phyloP scores from a whole-genome alignment of 2,329 filamentous ascomycete species.

The Pyricularia sp. region DNA sequence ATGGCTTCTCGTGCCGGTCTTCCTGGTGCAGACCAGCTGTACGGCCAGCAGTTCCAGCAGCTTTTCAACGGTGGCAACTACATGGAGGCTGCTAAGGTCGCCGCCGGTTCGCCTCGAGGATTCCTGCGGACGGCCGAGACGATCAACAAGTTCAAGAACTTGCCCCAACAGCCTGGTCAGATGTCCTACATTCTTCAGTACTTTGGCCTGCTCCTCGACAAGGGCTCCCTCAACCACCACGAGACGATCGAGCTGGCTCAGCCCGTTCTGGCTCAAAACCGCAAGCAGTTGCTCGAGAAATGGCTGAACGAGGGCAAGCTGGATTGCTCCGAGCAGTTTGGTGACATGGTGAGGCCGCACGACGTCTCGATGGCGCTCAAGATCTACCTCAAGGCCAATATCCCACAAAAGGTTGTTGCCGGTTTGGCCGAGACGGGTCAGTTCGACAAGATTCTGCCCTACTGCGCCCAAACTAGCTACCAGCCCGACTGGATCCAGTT shows the following conservation, averaged over 20 bases:
- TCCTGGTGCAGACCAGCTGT: conserved; percentile 88
- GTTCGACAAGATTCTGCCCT: conserved; percentile 93
- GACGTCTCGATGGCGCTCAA: conserved; percentile 79
- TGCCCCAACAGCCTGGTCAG: conserved; percentile 71
- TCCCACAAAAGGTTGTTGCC: conserved; percentile 88
- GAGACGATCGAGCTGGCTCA: conserved; percentile 91
- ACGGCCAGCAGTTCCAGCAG: conserved; percentile 86
- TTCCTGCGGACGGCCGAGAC: conserved; percentile 92
- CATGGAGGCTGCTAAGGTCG: conserved; percentile 85
- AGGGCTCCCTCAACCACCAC: conserved; percentile 84
- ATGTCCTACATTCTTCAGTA: conserved; percentile 95
- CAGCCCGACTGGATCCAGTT: conserved; percentile 92
- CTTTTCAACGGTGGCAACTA: conserved; percentile 74
- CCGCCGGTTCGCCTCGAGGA: conserved; percentile 89
- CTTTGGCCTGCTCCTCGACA: conserved; percentile 94
- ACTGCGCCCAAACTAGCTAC: conserved; percentile 76
- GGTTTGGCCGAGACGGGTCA: conserved; percentile 92
- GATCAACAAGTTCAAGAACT: conserved; percentile 89
- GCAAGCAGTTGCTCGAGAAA: conserved; percentile 94
- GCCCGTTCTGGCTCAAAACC: conserved; percentile 85
- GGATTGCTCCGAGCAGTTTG: conserved; percentile 90
- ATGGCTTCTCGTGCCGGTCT: conserved; percentile 89
- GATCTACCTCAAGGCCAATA: conserved; percentile 86
- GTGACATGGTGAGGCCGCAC: conserved; percentile 84
- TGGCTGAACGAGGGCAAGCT: conserved; percentile 97